Evolutionary conservation across 495 filamentous ascomycete genomes (phyloP).

Genomic region (Lasiosphaeria hispida): DNA sequence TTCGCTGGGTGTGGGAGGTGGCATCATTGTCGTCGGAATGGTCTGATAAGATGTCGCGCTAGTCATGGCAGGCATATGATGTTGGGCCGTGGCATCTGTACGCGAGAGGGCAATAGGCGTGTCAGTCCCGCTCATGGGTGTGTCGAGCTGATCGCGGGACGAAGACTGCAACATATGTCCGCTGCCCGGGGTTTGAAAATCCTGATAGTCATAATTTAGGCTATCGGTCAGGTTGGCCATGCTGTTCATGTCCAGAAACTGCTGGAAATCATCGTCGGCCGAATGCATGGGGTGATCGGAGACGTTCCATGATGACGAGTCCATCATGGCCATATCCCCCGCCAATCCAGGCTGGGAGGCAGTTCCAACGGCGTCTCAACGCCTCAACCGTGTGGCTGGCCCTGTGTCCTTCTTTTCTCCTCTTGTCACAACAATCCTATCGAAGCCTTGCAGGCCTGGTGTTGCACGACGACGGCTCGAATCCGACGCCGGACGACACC

Average conservation of each 20-base stretch:
- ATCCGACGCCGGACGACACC: neutral
- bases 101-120: conserved; percentile 41
- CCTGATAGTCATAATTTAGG: conserved; percentile 49
- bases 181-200: conserved; percentile 40
- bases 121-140: conserved; percentile 48
- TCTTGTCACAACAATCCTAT: too few relatives aligned
- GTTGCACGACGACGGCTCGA: too few relatives aligned
- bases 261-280: conserved; percentile 53
- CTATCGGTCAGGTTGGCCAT: conserved; percentile 46
- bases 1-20: conserved; percentile 40
- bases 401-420: too few relatives aligned
- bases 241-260: conserved; percentile 52
- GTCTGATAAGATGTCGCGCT: conserved; percentile 39
- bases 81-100: conserved; percentile 38
- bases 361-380: too few relatives aligned
- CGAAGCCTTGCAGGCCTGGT: too few relatives aligned
- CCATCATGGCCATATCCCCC: conserved; percentile 38
- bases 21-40: conserved; percentile 43
- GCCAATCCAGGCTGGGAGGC: neutral
- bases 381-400: too few relatives aligned
- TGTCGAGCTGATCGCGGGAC: conserved; percentile 45
- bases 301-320: conserved; percentile 47
- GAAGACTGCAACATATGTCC: conserved; percentile 38
- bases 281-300: conserved; percentile 47
- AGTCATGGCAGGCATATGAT: conserved; percentile 48